These are phyloP conservation scores for Termitomyces heimii DNA, from an alignment of 768 basidiomycete species.

Conservation along the genomic window DNA sequence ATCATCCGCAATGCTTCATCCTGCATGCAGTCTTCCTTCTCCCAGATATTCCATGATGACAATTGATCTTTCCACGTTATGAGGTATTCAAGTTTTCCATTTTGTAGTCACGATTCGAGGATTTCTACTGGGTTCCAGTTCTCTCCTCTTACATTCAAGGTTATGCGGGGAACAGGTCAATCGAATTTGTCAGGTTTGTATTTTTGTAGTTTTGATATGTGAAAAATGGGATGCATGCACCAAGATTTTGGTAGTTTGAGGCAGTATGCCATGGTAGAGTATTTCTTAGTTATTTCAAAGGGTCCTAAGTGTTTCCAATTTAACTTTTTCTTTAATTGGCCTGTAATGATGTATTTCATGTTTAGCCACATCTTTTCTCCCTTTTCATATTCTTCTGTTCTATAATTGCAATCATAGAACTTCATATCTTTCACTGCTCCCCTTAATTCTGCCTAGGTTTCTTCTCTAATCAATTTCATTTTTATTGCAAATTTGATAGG, in stretches of 20 bases:
- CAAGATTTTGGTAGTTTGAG: background rate
- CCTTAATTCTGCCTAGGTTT: too few relatives aligned
- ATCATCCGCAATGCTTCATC: too few relatives aligned
- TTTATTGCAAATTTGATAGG: background rate
- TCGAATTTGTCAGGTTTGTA: background rate
- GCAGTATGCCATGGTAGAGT: background rate
- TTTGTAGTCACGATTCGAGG: background rate
- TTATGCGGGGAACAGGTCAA: background rate
- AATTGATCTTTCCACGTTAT: too few relatives aligned
- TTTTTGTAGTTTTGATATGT: background rate
- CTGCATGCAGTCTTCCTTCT: too few relatives aligned
- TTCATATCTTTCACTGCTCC: background rate
- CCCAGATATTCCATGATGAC: too few relatives aligned
- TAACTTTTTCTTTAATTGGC: conserved; percentile 9
- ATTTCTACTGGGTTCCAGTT: background rate
- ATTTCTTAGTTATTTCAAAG: background rate
- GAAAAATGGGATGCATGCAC: background rate
- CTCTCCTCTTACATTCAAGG: too few relatives aligned
- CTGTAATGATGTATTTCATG: background rate
- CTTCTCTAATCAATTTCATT: background rate
- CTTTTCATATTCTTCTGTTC: conserved; percentile 2
- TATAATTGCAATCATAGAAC: background rate
- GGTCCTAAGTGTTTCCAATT: background rate
- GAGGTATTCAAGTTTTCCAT: background rate
- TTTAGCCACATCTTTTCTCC: conserved; percentile 20